Conservation (phyloP, 495 filamentous ascomycete genomes). For the Podospora tetraspora region DNA sequence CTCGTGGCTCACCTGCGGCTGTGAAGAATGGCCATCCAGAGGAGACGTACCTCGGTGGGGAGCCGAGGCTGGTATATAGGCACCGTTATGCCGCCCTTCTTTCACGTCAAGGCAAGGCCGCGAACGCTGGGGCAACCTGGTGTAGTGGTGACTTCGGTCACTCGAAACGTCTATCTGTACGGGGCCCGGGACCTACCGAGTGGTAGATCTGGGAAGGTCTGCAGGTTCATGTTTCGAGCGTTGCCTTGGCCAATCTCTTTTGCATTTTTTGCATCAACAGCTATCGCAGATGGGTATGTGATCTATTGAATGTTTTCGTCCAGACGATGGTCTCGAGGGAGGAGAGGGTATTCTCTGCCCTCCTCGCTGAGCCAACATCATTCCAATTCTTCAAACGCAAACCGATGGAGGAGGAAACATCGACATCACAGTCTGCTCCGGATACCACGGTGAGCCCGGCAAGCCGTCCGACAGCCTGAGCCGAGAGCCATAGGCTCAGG, state of each 20-base stretch:
- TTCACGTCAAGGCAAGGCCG: not conserved
- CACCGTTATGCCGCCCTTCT: not conserved
- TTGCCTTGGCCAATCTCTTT: not conserved
- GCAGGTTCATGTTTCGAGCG: not conserved
- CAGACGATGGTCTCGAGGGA: not conserved
- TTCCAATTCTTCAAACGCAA: too few relatives aligned
- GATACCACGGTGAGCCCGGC: too few relatives aligned
- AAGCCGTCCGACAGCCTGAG: too few relatives aligned
- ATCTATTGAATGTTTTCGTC: not conserved
- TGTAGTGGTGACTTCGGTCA: not conserved
- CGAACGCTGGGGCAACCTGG: not conserved
- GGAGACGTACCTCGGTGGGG: not conserved
- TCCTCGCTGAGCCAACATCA: too few relatives aligned
- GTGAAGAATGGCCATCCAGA: not conserved
- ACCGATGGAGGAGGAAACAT: too few relatives aligned
- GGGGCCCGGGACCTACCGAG: too few relatives aligned
- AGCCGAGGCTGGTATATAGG: not conserved
- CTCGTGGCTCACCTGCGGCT: not conserved
- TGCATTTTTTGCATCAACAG: not conserved
- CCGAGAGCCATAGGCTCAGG: too few relatives aligned
- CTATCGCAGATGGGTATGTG: too few relatives aligned
- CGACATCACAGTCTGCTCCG: too few relatives aligned
- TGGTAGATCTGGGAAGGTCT: not conserved
- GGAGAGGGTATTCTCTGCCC: not conserved
- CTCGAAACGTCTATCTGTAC: too few relatives aligned